Percentiles rank a stretch among this genome's conserved stretches.
Evolutionary conservation across 345 rosid genomes (phyloP).

Genomic region (Draba incana): DNA sequence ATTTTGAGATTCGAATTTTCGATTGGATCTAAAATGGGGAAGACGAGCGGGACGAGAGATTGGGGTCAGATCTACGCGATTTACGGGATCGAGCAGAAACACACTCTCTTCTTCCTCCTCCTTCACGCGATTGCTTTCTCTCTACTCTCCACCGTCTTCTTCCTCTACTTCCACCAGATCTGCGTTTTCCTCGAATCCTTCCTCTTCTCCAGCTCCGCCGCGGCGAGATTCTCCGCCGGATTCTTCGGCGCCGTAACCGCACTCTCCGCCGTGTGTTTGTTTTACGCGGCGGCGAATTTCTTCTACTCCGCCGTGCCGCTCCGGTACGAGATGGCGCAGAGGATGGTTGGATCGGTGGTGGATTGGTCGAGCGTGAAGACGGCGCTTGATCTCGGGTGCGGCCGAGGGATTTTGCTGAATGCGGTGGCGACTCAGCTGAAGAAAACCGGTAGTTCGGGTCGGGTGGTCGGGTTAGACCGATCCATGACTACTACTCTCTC

Average conservation of each 20-base stretch:
- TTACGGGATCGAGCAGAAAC: conserved; percentile 94
- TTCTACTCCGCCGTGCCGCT: conserved; percentile 82
- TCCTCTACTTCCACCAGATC: conserved; percentile 67
- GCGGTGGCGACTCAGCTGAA: conserved; percentile 94
- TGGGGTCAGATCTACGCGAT: conserved; percentile 95
- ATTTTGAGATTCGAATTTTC: not conserved
- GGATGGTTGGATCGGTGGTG: conserved; percentile 75
- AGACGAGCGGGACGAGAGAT: conserved; percentile 57
- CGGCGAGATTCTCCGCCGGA: conserved; percentile 76
- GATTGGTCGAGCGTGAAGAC: conserved; percentile 93
- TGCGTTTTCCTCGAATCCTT: conserved; percentile 53
- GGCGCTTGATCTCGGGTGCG: conserved; percentile 93
- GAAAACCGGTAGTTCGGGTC: conserved; percentile 92
- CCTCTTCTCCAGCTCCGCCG: conserved; percentile 45
- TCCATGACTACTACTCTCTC: conserved; percentile 76
- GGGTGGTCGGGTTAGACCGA: conserved; percentile 90
- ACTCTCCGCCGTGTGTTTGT: conserved; percentile 70
- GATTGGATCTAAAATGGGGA: conserved; percentile 42
- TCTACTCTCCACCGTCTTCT: conserved; percentile 60
- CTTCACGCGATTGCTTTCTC: conserved; percentile 75
- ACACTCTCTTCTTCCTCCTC: conserved; percentile 68
- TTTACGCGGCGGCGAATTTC: conserved; percentile 80
- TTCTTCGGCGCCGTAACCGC: conserved; percentile 74
- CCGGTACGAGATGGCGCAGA: conserved; percentile 85
- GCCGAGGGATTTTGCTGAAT: conserved; percentile 87